Base-by-base conservation (phyloP, 164 flowering plant genomes). In the Berberis vulgaris region DNA sequence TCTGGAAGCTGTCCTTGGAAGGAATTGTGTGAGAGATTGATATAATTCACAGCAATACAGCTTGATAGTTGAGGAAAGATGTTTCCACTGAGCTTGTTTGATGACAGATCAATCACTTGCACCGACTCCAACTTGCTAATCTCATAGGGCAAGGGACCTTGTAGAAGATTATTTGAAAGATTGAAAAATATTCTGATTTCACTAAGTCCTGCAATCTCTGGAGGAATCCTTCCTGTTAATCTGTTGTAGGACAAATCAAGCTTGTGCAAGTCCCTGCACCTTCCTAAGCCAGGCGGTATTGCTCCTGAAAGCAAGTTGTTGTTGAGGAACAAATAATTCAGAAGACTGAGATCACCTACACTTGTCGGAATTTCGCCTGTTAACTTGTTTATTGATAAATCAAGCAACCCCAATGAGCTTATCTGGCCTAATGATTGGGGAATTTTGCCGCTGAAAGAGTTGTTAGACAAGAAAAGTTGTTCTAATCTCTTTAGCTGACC, bases 241-340 rank as follows among this genome's bases (percentile, higher is more conserved):
- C 43, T 72, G 77, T 83, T 85, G 60, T 72, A 58, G 52, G 91
- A 86, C 63, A 86, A 70, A 65, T 83, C 91, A 3, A 86, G 75
- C 67, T n/a, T 75, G 67, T 71, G 13, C 41, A 86, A 73, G 40
- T 68, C 71, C 41, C 10, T 62, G 73, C 83, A 83, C 54, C 63
- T 60, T 47, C 81, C 83, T 60, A 86, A 9, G 39, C 73, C 70
- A 46, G 77, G 42, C 1, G 90, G 90, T 59, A 83, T 79, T 41
- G 49, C 43, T 59, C 91, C 87, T 41, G 84, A 73, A 12, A 86
- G 79, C 41, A 45, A 54, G 63, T 86, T 86, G 73, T 77, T 63
- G 71, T 82, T 80, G 13, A 86, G 85, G 56, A 78, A 77, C 63
- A 86, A 45, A 38, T 5, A 68, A 6, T 9, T 67, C 55, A 85